Evolutionary conservation across 2,329 filamentous ascomycete genomes (phyloP).

Genomic region (Xylariomycetidae sp.): DNA sequence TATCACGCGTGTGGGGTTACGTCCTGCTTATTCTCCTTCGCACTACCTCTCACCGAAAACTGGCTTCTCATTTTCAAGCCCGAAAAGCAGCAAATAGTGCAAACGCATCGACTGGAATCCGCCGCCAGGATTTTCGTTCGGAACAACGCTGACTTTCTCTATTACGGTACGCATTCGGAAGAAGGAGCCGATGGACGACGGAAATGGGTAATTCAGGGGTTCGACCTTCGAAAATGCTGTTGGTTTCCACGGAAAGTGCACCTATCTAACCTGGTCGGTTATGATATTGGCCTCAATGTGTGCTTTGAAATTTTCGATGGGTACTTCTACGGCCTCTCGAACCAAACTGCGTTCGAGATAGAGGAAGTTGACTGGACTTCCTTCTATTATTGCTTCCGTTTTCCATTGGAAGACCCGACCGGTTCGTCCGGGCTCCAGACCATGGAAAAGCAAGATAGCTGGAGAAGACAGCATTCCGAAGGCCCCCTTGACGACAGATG

Average conservation of each 20-base stretch:
- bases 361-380: constrained; percentile 62
- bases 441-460: constrained; percentile 44
- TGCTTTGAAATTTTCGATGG: constrained; percentile 64
- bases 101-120: constrained; percentile 35
- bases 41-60: constrained; percentile 29
- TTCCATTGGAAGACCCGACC: constrained; percentile 46
- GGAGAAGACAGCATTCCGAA: constrained; percentile 61
- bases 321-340: constrained; percentile 66
- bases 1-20: constrained; percentile 52
- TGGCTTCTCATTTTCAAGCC: constrained; percentile 50
- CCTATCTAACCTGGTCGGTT: constrained; percentile 54
- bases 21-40: constrained; percentile 48
- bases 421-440: constrained; percentile 32
- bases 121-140: constrained; percentile 59
- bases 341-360: constrained; percentile 53
- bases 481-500: constrained; percentile 70
- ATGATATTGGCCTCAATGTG: constrained; percentile 60
- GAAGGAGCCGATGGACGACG: constrained; percentile 46
- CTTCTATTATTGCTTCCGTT: constrained; percentile 61
- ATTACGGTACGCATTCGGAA: constrained; percentile 59
- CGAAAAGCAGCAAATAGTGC: constrained; percentile 31
- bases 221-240: constrained; percentile 35
- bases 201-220: constrained; percentile 57
- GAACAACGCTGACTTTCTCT: constrained; percentile 55
- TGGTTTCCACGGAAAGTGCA: constrained; percentile 41